A percentile compares a stretch with the other conserved stretches of the same genome.
phyloP scores from a whole-genome alignment of 2,329 filamentous ascomycete genomes.

The Penicillium sp. region DNA sequence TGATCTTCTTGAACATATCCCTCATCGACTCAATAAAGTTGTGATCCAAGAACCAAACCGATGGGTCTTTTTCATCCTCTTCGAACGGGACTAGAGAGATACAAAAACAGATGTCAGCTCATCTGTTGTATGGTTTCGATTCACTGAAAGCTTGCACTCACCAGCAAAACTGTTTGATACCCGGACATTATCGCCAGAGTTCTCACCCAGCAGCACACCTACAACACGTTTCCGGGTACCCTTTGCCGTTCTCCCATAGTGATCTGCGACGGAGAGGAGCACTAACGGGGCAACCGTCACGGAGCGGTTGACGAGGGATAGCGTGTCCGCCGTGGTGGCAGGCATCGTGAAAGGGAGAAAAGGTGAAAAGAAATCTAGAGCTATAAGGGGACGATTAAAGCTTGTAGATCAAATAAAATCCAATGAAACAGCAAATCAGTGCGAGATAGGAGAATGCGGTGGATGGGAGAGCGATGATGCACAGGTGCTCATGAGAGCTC shows the following conservation, averaged over 20 bases:
- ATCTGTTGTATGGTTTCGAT: not conserved
- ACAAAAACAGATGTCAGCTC: slow-evolving; percentile 16
- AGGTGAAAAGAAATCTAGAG: not conserved
- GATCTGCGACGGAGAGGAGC: slow-evolving; percentile 93
- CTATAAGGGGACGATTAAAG: slow-evolving; percentile 2
- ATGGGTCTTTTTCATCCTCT: slow-evolving; percentile 96
- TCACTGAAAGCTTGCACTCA: slow-evolving; percentile 39
- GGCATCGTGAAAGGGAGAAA: slow-evolving; percentile 57
- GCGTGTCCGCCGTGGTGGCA: slow-evolving; percentile 89
- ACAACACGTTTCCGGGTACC: slow-evolving; percentile 83
- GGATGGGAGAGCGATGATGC: slow-evolving; percentile 16
- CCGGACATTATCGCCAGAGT: slow-evolving; percentile 88
- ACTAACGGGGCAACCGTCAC: slow-evolving; percentile 97
- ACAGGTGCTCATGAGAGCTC: slow-evolving; percentile 15
- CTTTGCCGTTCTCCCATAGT: slow-evolving; percentile 90
- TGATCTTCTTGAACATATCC: slow-evolving; percentile 99
- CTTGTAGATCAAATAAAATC: not conserved
- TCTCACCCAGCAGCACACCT: slow-evolving; percentile 87
- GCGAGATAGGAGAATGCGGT: slow-evolving; percentile 3
- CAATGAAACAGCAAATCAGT: slow-evolving; percentile 5
- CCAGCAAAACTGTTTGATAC: slow-evolving; percentile 99
- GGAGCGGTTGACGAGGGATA: slow-evolving; percentile 85
- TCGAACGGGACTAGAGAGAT: slow-evolving; percentile 74
- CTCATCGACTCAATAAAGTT: slow-evolving; percentile 99
- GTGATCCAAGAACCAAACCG: slow-evolving; percentile 98